Percentiles rank a stretch among this genome's conserved stretches.
Evolutionary conservation across 768 basidiomycete genomes (phyloP).

Genomic region (Gymnopilus junonius): DNA sequence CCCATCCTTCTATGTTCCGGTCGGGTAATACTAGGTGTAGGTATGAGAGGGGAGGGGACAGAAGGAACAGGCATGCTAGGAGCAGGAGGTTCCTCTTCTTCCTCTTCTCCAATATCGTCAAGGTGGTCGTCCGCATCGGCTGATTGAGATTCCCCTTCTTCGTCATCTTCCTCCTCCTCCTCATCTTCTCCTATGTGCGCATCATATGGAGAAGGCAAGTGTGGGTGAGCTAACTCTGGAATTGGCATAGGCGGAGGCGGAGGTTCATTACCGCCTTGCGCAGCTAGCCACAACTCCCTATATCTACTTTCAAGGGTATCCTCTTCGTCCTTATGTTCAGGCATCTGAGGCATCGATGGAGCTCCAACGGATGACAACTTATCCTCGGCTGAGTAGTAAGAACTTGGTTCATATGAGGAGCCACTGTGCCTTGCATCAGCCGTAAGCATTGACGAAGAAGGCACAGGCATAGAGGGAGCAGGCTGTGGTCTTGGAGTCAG

Average conservation of each 20-base stretch:
- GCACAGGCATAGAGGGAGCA: conserved; percentile 9
- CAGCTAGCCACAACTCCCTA: conserved; percentile 19
- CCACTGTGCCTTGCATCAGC: conserved; percentile 21
- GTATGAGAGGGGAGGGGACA: conserved; percentile 10
- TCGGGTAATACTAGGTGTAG: neutral
- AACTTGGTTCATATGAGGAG: conserved; percentile 22
- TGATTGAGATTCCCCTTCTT: neutral
- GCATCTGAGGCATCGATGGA: conserved; percentile 17
- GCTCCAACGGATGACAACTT: conserved; percentile 9
- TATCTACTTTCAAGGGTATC: conserved; percentile 2
- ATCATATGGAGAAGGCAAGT: conserved; percentile 15
- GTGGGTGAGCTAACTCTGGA: conserved; percentile 5
- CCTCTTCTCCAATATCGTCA: neutral
- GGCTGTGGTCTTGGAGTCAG: neutral
- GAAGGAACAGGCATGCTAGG: conserved; percentile 18
- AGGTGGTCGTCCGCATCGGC: neutral
- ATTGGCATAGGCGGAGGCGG: conserved; percentile 15
- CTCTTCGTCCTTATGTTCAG: conserved; percentile 4
- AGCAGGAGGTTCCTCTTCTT: conserved; percentile 1
- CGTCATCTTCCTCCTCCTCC: neutral
- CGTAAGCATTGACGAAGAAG: conserved; percentile 4
- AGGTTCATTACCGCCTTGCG: conserved; percentile 2
- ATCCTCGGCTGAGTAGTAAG: conserved; percentile 24
- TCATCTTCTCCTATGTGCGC: neutral
- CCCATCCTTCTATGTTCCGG: neutral